Base-by-base conservation (phyloP, 768 basidiomycete species). In the Leucosporidium yakuticum region DNA sequence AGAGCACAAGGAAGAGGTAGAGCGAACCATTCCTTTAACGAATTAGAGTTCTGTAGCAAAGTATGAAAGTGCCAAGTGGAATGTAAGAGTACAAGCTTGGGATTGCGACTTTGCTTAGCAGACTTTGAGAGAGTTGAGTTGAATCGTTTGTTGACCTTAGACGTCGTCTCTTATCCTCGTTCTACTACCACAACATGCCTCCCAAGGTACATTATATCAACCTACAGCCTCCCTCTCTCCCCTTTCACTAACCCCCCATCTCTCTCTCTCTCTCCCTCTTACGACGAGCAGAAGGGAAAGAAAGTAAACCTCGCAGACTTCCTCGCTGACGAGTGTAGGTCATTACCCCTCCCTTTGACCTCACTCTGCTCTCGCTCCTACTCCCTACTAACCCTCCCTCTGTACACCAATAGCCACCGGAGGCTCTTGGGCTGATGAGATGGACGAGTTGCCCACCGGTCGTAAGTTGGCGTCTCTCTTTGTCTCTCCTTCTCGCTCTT, bases 391-490 rank as follows among this genome's bases (percentile, higher is more conserved):
- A n/a, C 32, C 6, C 39, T 21, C 23, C 9, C 50, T 23, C 21
- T n/a, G 21, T 2, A 11, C 25, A 23, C 6, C 21, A 19, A 51
- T 34, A 66, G 39, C 64, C 92, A 91, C 86, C 62, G 81, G 90
- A 62, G 95, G 92, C 76, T 94, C 91, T 77, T 99, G 96, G 96
- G 96, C 96, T 11, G 96, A 98, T 78, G 96, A 98, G 80, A 93
- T 97, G 91, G 94, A 96, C 73, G 75, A 84, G 36, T 84, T 98
- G 69, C 95, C 95, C 32, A 88, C 86, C 74, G 94, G 91, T 77
- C 95, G 95, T 98, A 81, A 81, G 93, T 83, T 49, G 8, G 25
- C 48, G 14, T 44, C 62, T 20, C 21, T 2, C n/a, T 48, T 14
- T 20, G 12, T 4, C 44, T 44, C 25, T 50, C 55, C 20, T 62